Evolutionary conservation across 2,329 filamentous ascomycete species (phyloP).

Genomic region (Fusarium coicis): DNA sequence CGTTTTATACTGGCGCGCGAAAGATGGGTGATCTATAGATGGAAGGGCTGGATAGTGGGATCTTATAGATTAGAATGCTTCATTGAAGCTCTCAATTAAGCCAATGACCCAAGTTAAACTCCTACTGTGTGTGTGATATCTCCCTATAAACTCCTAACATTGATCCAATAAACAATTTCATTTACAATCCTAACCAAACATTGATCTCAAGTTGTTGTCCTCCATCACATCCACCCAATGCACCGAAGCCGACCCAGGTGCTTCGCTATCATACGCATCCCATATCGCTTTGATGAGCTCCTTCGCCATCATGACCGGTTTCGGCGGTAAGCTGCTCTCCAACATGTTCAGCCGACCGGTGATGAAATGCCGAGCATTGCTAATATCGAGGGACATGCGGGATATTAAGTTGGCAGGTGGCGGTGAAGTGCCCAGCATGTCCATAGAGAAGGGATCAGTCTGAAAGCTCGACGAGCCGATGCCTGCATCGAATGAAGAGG

Average conservation of each 20-base stretch:
- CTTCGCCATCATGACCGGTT: constrained; percentile 55
- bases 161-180: constrained; percentile 34
- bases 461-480: constrained; percentile 7
- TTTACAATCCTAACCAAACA: constrained; percentile 47
- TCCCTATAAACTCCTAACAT: background rate
- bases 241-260: constrained; percentile 46
- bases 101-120: background rate
- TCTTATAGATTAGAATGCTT: constrained; percentile 26
- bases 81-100: background rate
- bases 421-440: constrained; percentile 20
- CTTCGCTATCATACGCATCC: constrained; percentile 53
- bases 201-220: constrained; percentile 46
- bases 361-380: constrained; percentile 53
- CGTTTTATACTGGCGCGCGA: constrained; percentile 63
- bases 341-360: constrained; percentile 52
- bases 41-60: constrained; percentile 3
- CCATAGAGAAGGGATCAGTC: constrained; percentile 18
- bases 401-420: constrained; percentile 33
- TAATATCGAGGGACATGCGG: constrained; percentile 49
- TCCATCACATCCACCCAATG: constrained; percentile 59
- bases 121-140: background rate
- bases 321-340: constrained; percentile 54
- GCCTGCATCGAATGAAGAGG: constrained; percentile 16
- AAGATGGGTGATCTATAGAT: constrained; percentile 47
- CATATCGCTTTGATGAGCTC: constrained; percentile 55